Conservation (phyloP, 352 stramenopile species). For the Pythium aquatile region DNA sequence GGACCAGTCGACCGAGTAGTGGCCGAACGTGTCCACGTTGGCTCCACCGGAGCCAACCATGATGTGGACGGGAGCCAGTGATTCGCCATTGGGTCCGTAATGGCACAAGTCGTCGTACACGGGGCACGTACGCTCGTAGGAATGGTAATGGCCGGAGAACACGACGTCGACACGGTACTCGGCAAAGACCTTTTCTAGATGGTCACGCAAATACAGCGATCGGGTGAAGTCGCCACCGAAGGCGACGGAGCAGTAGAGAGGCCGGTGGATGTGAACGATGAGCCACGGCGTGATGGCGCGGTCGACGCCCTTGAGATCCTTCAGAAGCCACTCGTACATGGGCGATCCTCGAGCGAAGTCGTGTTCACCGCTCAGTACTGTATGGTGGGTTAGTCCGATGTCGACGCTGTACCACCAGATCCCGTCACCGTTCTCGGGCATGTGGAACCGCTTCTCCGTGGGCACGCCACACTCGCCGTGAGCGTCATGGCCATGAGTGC, state of each 20-base stretch:
- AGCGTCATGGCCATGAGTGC: slow-evolving; percentile 32
- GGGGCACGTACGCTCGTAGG: slow-evolving; percentile 34
- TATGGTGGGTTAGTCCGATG: slow-evolving; percentile 25
- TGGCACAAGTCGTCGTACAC: slow-evolving; percentile 26
- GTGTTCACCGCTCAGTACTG: slow-evolving; percentile 27
- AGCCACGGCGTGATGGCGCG: slow-evolving; percentile 31
- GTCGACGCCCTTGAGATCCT: slow-evolving; percentile 26
- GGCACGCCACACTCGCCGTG: slow-evolving; percentile 75
- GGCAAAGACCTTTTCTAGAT: slow-evolving; percentile 23
- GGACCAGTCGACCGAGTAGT: slow-evolving; percentile 14
- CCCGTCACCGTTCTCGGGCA: slow-evolving; percentile 31
- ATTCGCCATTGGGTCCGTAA: slow-evolving; percentile 15
- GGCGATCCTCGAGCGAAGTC: slow-evolving; percentile 19
- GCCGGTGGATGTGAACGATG: slow-evolving; percentile 27
- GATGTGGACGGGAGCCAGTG: slow-evolving; percentile 30
- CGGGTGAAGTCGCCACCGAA: slow-evolving; percentile 8
- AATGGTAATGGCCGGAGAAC: slow-evolving; percentile 32
- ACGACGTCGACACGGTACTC: slow-evolving; percentile 28
- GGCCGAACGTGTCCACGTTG: slow-evolving; percentile 12
- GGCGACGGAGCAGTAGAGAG: slow-evolving; percentile 30
- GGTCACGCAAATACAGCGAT: slow-evolving; percentile 16
- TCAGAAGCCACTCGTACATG: slow-evolving; percentile 30
- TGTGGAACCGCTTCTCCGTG: slow-evolving; percentile 48
- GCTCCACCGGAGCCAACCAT: slow-evolving; percentile 41
- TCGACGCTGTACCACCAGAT: slow-evolving; percentile 36